These are phyloP conservation scores for Sisymbrium irio DNA, from an alignment of 345 rosid species.

Conservation along the genomic window DNA sequence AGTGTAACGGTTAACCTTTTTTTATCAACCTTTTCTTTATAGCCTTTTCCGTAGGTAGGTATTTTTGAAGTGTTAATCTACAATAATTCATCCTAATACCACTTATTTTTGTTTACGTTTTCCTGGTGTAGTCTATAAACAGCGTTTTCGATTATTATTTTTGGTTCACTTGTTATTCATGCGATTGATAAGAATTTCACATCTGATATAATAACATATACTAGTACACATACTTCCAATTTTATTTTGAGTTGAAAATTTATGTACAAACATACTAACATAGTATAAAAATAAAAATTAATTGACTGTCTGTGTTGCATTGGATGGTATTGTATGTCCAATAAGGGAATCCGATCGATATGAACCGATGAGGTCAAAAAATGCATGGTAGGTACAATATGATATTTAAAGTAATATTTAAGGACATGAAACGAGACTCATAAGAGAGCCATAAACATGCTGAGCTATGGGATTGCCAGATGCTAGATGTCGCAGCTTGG, in stretches of 20 bases:
- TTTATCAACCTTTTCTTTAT: slow-evolving; percentile 1
- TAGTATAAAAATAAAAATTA: background rate
- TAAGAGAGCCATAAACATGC: background rate
- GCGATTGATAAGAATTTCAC: background rate
- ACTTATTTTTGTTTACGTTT: background rate
- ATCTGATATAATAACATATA: background rate
- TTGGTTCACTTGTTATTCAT: background rate
- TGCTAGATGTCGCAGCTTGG: background rate
- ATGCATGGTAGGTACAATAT: background rate
- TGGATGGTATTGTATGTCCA: background rate
- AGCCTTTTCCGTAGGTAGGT: background rate
- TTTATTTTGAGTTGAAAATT: background rate
- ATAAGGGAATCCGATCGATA: background rate
- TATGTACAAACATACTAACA: background rate
- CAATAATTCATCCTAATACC: background rate
- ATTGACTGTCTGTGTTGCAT: background rate
- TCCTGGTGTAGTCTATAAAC: background rate
- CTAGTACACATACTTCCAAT: background rate
- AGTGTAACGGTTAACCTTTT: slow-evolving; percentile 1
- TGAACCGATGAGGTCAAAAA: background rate
- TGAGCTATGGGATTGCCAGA: background rate
- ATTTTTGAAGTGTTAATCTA: background rate
- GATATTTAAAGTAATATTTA: background rate
- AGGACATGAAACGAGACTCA: background rate
- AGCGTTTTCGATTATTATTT: too few species aligned